Conservation (phyloP, 192 early-diverging fungal species). For the Coemansia sp. region DNA sequence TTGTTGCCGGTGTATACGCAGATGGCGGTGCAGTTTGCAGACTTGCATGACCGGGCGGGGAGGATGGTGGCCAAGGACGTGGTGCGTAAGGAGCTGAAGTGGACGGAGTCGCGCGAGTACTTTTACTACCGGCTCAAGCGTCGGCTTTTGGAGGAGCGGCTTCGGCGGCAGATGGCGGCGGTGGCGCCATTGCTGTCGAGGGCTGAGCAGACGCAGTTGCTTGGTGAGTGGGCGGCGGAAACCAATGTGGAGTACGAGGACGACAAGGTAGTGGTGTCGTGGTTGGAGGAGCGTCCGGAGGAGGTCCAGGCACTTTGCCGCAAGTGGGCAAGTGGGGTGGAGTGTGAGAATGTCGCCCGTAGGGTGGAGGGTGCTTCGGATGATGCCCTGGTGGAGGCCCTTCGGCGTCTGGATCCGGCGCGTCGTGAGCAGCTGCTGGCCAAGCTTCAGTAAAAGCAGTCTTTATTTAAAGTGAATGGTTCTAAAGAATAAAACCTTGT, state of each 20-base stretch:
- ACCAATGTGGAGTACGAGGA: conserved; percentile 51
- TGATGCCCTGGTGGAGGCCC: conserved; percentile 30
- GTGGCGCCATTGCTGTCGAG: conserved; percentile 37
- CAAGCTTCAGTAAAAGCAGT: conserved; percentile 5
- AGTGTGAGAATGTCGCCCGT: conserved; percentile 1
- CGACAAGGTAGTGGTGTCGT: conserved; percentile 53
- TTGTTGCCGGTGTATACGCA: conserved; percentile 90
- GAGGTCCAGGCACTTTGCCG: neutral
- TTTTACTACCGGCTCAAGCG: conserved; percentile 93
- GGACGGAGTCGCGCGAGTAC: conserved; percentile 71
- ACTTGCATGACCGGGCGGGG: conserved; percentile 92
- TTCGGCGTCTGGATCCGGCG: conserved; percentile 27
- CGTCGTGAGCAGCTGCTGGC: conserved; percentile 38
- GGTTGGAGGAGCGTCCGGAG: conserved; percentile 50
- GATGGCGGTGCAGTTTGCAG: conserved; percentile 91
- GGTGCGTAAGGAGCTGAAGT: conserved; percentile 71
- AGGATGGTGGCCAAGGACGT: conserved; percentile 95
- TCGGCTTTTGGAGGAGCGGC: conserved; percentile 73
- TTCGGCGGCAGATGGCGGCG: conserved; percentile 52
- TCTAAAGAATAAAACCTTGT: conserved; percentile 6
- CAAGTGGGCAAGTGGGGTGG: conserved; percentile 4
- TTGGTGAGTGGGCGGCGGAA: conserved; percentile 60
- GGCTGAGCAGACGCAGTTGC: conserved; percentile 42
- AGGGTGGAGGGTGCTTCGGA: conserved; percentile 16
- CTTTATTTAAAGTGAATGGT: conserved; percentile 10